Conservation (phyloP, 164 flowering plant genomes). For the Liquidambar formosana region DNA sequence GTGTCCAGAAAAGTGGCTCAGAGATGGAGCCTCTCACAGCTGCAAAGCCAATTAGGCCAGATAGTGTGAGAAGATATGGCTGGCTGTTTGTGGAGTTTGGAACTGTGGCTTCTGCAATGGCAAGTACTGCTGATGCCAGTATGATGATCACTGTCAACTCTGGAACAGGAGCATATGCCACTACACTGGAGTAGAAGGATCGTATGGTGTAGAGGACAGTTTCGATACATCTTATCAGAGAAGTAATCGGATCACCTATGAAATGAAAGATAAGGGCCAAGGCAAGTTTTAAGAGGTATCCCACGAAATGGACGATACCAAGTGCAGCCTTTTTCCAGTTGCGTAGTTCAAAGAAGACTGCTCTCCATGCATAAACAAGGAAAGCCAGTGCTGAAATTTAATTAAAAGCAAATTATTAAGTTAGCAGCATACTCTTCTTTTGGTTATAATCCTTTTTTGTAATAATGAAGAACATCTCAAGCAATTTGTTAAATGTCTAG, state of each 20-base stretch:
- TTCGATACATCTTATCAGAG: constrained; percentile 50
- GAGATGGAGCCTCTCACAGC: constrained; percentile 61
- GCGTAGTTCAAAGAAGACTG: constrained; percentile 77
- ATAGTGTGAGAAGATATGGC: constrained; percentile 55
- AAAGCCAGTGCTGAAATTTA: constrained; percentile 58
- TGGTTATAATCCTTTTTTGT: too few species aligned
- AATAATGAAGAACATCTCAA: too few species aligned
- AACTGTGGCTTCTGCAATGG: constrained; percentile 67
- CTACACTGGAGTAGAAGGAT: constrained; percentile 66
- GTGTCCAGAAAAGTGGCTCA: constrained; percentile 72
- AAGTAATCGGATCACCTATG: constrained; percentile 70
- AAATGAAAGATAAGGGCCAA: constrained; percentile 61
- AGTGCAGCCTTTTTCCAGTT: constrained; percentile 64
- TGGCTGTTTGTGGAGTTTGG: constrained; percentile 63
- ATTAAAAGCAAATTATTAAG: too few species aligned
- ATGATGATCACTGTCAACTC: constrained; percentile 62
- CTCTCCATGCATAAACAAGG: constrained; percentile 77
- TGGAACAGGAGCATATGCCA: constrained; percentile 69
- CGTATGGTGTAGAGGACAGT: constrained; percentile 51
- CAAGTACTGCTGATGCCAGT: constrained; percentile 62
- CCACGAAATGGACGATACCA: constrained; percentile 36
- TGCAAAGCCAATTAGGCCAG: constrained; percentile 73
- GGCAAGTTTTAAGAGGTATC: constrained; percentile 52
- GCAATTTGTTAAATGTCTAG: too few species aligned
- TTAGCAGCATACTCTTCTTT: too few species aligned